phyloP scores from a whole-genome alignment of 495 filamentous ascomycete species.

The Penicillium taxi region DNA sequence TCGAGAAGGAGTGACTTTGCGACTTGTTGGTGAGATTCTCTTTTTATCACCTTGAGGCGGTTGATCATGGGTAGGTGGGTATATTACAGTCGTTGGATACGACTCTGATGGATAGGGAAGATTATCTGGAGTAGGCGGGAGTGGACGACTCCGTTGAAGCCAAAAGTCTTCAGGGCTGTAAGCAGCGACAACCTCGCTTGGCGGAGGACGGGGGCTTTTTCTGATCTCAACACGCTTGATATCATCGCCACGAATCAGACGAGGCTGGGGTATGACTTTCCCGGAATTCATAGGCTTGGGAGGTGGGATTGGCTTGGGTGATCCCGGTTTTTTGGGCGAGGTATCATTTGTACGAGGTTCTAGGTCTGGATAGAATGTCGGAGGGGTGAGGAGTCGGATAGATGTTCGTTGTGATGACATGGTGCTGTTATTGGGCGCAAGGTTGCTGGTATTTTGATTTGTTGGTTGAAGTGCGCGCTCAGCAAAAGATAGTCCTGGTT shows the following conservation, averaged over 20 bases:
- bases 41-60: conserved; percentile 3
- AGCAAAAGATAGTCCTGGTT: conserved; percentile 2
- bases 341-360: conserved; percentile 1
- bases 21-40: conserved; percentile 22
- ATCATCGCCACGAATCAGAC: conserved; percentile 28
- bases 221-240: conserved; percentile 32
- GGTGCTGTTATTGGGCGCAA: conserved; percentile 5
- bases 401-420: conserved; percentile 6
- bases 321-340: neutral
- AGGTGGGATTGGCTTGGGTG: conserved; percentile 1
- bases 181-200: conserved; percentile 19
- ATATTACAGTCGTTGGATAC: conserved; percentile 8
- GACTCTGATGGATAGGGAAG: conserved; percentile 20
- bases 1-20: conserved; percentile 32
- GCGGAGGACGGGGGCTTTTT: conserved; percentile 22
- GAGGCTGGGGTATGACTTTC: conserved; percentile 30
- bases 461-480: neutral
- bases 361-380: conserved; percentile 5
- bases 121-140: conserved; percentile 1
- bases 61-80: conserved; percentile 18
- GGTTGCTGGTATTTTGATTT: conserved; percentile 7
- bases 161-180: conserved; percentile 32
- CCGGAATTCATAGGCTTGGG: conserved; percentile 8
- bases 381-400: conserved; percentile 3
- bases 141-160: conserved; percentile 15